These are phyloP conservation scores for Magnaporthiopsis incrustans DNA, from an alignment of 2,329 filamentous ascomycete genomes.

Conservation along the genomic window DNA sequence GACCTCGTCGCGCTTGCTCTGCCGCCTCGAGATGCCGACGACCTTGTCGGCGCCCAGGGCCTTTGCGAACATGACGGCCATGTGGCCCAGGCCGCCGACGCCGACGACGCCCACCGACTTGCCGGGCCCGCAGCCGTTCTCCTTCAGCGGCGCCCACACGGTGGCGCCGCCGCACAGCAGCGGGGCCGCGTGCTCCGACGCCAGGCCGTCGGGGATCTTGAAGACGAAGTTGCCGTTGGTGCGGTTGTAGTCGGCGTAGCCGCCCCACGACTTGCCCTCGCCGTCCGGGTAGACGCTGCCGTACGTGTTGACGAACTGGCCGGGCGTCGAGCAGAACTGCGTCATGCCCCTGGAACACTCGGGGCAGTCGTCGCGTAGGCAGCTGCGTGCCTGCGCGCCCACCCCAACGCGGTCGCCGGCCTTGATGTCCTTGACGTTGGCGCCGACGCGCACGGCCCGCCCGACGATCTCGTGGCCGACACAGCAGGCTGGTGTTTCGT, in stretches of 20 bases:
- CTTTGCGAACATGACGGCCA: slow-evolving; percentile 14
- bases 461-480: slow-evolving; percentile 62
- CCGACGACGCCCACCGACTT: slow-evolving; percentile 13
- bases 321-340: slow-evolving; percentile 11
- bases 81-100: slow-evolving; percentile 15
- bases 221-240: slow-evolving; percentile 32
- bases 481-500: slow-evolving; percentile 28
- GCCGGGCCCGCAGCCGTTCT: slow-evolving; percentile 9
- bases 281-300: slow-evolving; percentile 20
- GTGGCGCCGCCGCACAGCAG: slow-evolving; percentile 17
- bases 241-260: slow-evolving; percentile 18
- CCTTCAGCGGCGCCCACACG: slow-evolving; percentile 12
- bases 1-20: slow-evolving; percentile 11
- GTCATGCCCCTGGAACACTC: slow-evolving; percentile 10
- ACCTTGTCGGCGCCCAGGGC: slow-evolving; percentile 14
- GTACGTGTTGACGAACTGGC: slow-evolving; percentile 11
- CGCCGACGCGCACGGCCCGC: slow-evolving; percentile 45
- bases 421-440: slow-evolving; percentile 32
- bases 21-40: slow-evolving; percentile 12
- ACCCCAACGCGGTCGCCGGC: slow-evolving; percentile 16
- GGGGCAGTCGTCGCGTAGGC: slow-evolving; percentile 27
- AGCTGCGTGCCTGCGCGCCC: slow-evolving; percentile 12
- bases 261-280: slow-evolving; percentile 25
- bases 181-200: slow-evolving; percentile 15
- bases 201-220: slow-evolving; percentile 18